A percentile compares a stretch with the other conserved stretches of the same genome.
Conservation (phyloP, 257 asterid genomes). For the Misopates orontium region DNA sequence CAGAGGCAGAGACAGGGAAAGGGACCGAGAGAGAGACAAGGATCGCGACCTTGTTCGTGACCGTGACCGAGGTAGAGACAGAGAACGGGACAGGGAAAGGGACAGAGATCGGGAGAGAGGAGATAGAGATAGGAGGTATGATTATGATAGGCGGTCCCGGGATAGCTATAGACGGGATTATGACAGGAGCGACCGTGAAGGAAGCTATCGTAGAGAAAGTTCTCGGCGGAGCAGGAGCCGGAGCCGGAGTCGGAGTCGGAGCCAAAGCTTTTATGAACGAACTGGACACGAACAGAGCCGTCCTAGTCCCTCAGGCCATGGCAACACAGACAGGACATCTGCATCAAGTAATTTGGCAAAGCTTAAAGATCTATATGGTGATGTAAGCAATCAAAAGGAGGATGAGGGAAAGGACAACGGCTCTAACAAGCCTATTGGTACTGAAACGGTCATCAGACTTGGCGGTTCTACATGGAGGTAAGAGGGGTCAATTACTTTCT, state of each 20-base stretch:
- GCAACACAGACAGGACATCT: constrained; percentile 50
- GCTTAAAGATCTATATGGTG: constrained; percentile 90
- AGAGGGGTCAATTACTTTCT: neutral
- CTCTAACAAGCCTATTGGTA: constrained; percentile 51
- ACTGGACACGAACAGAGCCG: constrained; percentile 40
- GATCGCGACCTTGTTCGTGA: constrained; percentile 37
- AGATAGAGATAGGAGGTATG: constrained; percentile 49
- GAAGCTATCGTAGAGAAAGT: constrained; percentile 41
- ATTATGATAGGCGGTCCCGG: constrained; percentile 60
- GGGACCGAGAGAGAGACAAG: constrained; percentile 41
- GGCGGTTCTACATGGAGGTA: constrained; percentile 96
- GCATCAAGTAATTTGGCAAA: constrained; percentile 84
- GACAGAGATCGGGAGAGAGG: constrained; percentile 39
- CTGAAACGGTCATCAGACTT: constrained; percentile 88
- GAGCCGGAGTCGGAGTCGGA: constrained; percentile 52
- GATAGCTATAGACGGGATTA: constrained; percentile 63
- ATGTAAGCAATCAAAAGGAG: constrained; percentile 60
- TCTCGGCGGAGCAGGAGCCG: constrained; percentile 59
- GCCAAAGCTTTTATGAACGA: constrained; percentile 49
- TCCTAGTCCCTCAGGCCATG: constrained; percentile 46
- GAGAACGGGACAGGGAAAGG: constrained; percentile 39
- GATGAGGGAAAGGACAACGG: constrained; percentile 46
- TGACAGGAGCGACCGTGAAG: constrained; percentile 55
- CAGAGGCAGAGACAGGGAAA: constrained; percentile 36
- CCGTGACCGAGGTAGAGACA: constrained; percentile 50